A percentile compares a stretch with the other conserved stretches of the same genome.
These are phyloP conservation scores for Boletellus sp. DNA, from an alignment of 1,284 basidiomycete genomes.

Conservation along the genomic window DNA sequence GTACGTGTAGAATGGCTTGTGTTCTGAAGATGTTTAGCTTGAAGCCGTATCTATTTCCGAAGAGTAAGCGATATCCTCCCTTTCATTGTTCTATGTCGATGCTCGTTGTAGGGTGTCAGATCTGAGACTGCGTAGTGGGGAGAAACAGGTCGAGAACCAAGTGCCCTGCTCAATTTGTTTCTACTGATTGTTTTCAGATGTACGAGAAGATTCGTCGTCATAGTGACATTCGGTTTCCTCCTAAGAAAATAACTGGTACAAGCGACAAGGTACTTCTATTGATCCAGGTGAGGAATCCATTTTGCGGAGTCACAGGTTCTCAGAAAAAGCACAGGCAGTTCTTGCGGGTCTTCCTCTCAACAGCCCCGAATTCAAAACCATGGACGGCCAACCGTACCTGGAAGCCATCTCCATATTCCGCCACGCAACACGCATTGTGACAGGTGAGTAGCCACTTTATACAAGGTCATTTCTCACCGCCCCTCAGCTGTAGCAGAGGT, in stretches of 20 bases:
- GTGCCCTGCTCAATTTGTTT: background rate
- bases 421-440: constrained; percentile 62
- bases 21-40: constrained; percentile 42
- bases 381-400: constrained; percentile 67
- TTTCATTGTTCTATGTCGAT: constrained; percentile 1
- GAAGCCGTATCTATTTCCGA: constrained; percentile 63
- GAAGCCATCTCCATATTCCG: constrained; percentile 67
- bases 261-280: constrained; percentile 71
- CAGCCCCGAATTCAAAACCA: constrained; percentile 59
- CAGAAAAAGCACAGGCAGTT: constrained; percentile 51
- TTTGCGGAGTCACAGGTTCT: background rate
- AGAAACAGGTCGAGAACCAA: constrained; percentile 54
- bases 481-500: constrained; percentile 69
- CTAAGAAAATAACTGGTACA: constrained; percentile 64
- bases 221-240: constrained; percentile 67
- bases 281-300: constrained; percentile 52
- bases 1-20: background rate
- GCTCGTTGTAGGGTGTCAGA: constrained; percentile 52
- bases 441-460: constrained; percentile 42
- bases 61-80: constrained; percentile 45
- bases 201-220: constrained; percentile 67
- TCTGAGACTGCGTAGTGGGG: constrained; percentile 62
- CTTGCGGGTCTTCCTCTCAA: constrained; percentile 69
- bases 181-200: constrained; percentile 33
- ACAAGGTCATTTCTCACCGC: constrained; percentile 4